Conservation (phyloP, 306 rosid genomes). For the Cercis canadensis region DNA sequence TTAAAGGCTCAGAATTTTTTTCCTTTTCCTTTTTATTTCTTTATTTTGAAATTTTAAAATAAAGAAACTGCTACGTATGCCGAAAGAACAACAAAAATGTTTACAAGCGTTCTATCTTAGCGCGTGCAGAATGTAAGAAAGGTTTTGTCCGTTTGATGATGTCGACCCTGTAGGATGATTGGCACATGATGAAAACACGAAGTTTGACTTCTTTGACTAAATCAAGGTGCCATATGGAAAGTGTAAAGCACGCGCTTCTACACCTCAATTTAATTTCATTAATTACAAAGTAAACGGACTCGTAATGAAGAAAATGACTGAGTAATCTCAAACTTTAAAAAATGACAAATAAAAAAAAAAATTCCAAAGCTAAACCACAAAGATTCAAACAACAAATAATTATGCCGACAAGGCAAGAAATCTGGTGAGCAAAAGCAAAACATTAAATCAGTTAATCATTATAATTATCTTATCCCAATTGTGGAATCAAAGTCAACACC, state of each 20-base stretch:
- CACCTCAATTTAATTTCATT: no score
- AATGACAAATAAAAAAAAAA: background rate
- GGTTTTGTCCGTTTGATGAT: no score
- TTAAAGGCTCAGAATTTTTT: no score
- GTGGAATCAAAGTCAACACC: constrained; percentile 39
- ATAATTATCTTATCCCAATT: constrained; percentile 22
- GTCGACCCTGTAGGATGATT: no score
- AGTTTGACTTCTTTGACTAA: no score
- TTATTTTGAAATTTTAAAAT: background rate
- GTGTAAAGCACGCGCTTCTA: no score
- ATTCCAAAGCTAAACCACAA: background rate
- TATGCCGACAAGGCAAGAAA: constrained; percentile 18
- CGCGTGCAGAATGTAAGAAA: no score
- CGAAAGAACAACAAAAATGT: background rate
- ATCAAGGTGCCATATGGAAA: no score
- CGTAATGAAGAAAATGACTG: background rate
- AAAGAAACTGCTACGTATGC: background rate
- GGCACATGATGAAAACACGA: no score
- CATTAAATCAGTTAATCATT: constrained; percentile 46
- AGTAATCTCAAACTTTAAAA: background rate
- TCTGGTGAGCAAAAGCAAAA: constrained; percentile 1
- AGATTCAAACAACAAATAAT: constrained; percentile 13
- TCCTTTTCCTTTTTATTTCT: background rate
- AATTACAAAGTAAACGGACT: background rate
- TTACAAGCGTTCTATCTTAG: no score